Evolutionary conservation across 2,329 filamentous ascomycete species (phyloP).

Genomic region (Cercospora sp.): DNA sequence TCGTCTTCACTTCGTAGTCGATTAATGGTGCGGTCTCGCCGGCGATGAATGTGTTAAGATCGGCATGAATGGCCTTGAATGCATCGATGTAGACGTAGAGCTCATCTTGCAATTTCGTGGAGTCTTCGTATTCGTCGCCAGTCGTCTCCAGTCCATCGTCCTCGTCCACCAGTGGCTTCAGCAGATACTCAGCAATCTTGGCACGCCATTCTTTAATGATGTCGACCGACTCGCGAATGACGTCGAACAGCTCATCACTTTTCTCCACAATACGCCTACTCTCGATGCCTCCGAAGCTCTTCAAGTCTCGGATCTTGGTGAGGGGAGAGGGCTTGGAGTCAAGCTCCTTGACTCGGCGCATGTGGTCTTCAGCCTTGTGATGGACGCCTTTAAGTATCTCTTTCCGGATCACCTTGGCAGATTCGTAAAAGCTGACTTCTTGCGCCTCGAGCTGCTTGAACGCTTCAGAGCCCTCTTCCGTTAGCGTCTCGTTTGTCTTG

Average conservation of each 20-base stretch:
- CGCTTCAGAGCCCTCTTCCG: conserved; percentile 65
- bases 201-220: conserved; percentile 74
- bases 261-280: conserved; percentile 65
- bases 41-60: conserved; percentile 74
- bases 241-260: conserved; percentile 63
- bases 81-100: conserved; percentile 83
- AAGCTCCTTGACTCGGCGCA: conserved; percentile 58
- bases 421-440: conserved; percentile 73
- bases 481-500: conserved; percentile 67
- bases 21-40: conserved; percentile 76
- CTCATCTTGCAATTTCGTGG: conserved; percentile 83
- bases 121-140: conserved; percentile 87
- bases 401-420: conserved; percentile 72
- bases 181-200: conserved; percentile 68
- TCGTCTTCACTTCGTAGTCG: conserved; percentile 66
- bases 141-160: conserved; percentile 73
- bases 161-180: conserved; percentile 78
- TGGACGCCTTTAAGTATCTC: conserved; percentile 69
- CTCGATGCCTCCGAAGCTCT: conserved; percentile 69
- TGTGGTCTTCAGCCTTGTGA: conserved; percentile 62
- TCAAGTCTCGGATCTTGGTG: conserved; percentile 55
- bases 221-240: conserved; percentile 71
- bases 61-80: conserved; percentile 72
- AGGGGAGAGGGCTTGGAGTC: conserved; percentile 54
- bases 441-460: conserved; percentile 66